Evolutionary conservation across 1,139 yeast genomes (phyloP).

Genomic region (Meyerozyma athensensis): DNA sequence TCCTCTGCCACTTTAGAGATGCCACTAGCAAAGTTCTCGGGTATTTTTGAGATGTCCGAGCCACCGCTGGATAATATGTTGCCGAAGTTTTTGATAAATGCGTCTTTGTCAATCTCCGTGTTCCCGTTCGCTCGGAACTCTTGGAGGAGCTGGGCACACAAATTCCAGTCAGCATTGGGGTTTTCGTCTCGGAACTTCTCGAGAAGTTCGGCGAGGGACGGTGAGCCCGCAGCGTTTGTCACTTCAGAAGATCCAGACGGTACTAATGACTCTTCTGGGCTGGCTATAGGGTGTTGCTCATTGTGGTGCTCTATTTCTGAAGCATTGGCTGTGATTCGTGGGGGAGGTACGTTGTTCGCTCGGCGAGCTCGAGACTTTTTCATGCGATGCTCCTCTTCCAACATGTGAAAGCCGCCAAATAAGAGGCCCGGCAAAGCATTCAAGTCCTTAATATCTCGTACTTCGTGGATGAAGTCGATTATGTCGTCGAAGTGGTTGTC

Average conservation of each 20-base stretch:
- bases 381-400: conserved; percentile 33
- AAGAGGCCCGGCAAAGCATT: conserved; percentile 37
- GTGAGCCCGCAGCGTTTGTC: background rate
- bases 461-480: conserved; percentile 35
- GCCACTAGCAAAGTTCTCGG: conserved; percentile 1
- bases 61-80: background rate
- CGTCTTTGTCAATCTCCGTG: background rate
- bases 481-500: conserved; percentile 58
- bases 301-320: background rate
- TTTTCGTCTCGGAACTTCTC: background rate
- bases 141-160: background rate
- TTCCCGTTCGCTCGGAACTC: background rate
- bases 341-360: background rate
- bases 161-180: background rate
- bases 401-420: conserved; percentile 38
- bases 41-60: background rate
- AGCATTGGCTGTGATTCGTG: background rate
- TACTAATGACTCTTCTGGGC: too few species aligned
- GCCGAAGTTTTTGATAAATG: conserved; percentile 3
- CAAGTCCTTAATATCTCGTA: conserved; percentile 38
- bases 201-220: background rate
- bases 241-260: too few species aligned
- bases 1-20: conserved; percentile 72
- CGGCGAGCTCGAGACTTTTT: conserved; percentile 11
- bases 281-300: too few species aligned